These are phyloP conservation scores for Yarrowia sp. DNA, from an alignment of 805 yeast genomes.

Conservation along the genomic window DNA sequence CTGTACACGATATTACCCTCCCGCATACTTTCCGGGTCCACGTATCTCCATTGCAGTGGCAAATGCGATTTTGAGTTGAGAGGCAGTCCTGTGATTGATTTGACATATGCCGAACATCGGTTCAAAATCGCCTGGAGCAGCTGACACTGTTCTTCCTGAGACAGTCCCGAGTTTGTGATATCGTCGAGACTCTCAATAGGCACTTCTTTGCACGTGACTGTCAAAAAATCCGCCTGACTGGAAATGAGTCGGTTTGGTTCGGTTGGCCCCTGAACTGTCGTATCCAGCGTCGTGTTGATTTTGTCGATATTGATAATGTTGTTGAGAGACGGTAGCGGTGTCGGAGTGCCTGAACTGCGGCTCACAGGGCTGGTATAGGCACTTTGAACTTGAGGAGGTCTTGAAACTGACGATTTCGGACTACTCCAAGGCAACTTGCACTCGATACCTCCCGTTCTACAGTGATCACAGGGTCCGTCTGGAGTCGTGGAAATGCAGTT, in stretches of 20 bases:
- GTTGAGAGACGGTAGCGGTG: not conserved
- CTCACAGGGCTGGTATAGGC: not conserved
- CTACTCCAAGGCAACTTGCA: not conserved
- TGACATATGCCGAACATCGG: constrained; percentile 1
- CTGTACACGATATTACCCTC: constrained; percentile 7
- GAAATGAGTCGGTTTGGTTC: not conserved
- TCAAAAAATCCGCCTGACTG: constrained; percentile 7
- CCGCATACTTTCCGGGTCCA: not conserved
- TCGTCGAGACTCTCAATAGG: constrained; percentile 13
- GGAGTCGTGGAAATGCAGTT: constrained; percentile 8
- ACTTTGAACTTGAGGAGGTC: too few relatives aligned
- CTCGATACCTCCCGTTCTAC: not conserved
- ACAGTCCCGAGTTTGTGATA: constrained; percentile 1
- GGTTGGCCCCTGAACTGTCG: not conserved
- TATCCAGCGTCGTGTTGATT: not conserved
- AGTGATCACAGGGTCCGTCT: not conserved
- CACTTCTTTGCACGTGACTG: constrained; percentile 12
- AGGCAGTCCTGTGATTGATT: constrained; percentile 12
- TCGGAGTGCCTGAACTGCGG: not conserved
- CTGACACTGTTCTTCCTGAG: constrained; percentile 15
- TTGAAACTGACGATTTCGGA: not conserved
- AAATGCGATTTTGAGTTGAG: not conserved
- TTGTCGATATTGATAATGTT: not conserved
- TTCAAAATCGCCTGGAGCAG: constrained; percentile 2
- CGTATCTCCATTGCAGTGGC: constrained; percentile 14